Conservation (phyloP, 1,284 basidiomycete genomes). For the Sphaerobolus stellatus region DNA sequence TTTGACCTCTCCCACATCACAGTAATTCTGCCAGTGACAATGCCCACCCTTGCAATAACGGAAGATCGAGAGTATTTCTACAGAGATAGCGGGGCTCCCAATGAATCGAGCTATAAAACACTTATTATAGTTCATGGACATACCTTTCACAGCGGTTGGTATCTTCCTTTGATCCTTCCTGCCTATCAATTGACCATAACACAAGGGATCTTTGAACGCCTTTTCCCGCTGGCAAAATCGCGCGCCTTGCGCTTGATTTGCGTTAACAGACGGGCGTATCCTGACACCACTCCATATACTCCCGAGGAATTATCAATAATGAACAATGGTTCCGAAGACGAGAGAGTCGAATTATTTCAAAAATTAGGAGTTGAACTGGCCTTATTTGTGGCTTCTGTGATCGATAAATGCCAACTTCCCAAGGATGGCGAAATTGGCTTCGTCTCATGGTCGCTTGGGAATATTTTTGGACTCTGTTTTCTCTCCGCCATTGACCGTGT, state of each 20-base stretch:
- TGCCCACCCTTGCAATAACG: no score
- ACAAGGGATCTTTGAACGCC: not conserved
- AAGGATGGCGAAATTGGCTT: not conserved
- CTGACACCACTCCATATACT: not conserved
- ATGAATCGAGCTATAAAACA: no score
- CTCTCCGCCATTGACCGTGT: not conserved
- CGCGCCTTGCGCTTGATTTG: not conserved
- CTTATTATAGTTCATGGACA: no score
- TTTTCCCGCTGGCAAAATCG: not conserved
- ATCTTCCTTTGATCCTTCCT: not conserved
- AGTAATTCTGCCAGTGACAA: no score
- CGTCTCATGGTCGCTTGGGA: not conserved
- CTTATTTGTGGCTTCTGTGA: not conserved
- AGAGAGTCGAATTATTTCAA: not conserved
- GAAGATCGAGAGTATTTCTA: no score
- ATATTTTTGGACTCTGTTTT: not conserved
- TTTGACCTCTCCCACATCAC: no score
- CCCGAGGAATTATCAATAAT: not conserved
- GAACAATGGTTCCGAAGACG: not conserved
- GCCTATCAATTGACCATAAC: not conserved
- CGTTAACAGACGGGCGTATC: not conserved
- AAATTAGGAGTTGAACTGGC: not conserved
- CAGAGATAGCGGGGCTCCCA: no score
- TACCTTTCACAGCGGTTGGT: not conserved
- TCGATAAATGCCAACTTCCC: no score